Base-by-base conservation (phyloP, 441 rosid genomes). In the Brassica hybrid region DNA sequence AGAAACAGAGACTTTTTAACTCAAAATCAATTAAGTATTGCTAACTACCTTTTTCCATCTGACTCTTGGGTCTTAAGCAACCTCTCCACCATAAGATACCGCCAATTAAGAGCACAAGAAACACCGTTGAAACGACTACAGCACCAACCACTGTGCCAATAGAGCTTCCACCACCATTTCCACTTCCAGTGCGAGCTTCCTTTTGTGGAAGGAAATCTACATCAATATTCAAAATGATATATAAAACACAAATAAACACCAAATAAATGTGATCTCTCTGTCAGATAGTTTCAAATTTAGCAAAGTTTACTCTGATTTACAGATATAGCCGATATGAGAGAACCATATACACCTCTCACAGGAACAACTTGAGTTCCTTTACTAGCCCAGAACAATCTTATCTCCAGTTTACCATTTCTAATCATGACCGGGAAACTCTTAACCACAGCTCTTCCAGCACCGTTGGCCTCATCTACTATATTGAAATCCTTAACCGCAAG, bases 241-340 rank as follows among this genome's bases (percentile, higher is more conserved):
- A 36, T 19, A 11, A 27, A 63, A 30, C 16, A 50, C 12, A 23
- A 78, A 6, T 27, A 62, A 2, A 1, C 18, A 50, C 14, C 65
- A 57, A 50, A 38, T 1, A 38, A 8, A 67, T 5, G 17, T 0
- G 41, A 59, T 2, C 6, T 56, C 56, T 60, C 34, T 61, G 10
- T 1, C 11, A 43, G 25, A 38, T 45, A 54, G 60, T 54, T 64
- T 72, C n/a, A 5, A 6, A 43, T 54, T n/a, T 18, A 13, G 73
- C 30, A 62, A 10, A 56, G 63, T 70, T 38, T 82, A 87, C 88
- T 30, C n/a, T 86, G 76, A 17, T 69, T 69, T 12, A 86, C 87
- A 10, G 89, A 80, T 16, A 89, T 70, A 38, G 86, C 94, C 0
- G 90, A 89, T 76, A 89, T 79, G 63, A 89, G 91, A 76, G 90